These are phyloP conservation scores for Colletotrichum lentis DNA, from an alignment of 2,329 filamentous ascomycete species.

Conservation along the genomic window DNA sequence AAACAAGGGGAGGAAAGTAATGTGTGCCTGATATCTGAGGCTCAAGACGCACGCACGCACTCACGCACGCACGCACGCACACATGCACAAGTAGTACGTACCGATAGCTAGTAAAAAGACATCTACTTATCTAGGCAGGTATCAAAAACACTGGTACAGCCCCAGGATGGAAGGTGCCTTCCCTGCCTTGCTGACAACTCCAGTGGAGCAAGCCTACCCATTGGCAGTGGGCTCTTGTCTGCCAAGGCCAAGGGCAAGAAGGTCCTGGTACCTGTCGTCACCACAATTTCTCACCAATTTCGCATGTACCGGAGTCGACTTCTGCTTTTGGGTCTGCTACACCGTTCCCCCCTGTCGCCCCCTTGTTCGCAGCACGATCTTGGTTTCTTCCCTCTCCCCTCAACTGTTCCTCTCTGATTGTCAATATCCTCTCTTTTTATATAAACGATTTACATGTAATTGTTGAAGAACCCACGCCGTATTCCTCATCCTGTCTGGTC, in stretches of 20 bases:
- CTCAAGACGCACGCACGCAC: not conserved
- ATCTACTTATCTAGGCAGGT: too few species aligned
- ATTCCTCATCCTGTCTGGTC: constrained; percentile 29
- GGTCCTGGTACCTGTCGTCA: constrained; percentile 32
- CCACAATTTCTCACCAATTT: constrained; percentile 39
- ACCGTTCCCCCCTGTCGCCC: constrained; percentile 15
- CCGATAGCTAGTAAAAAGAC: not conserved
- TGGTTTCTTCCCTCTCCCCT: not conserved
- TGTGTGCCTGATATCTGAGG: constrained; percentile 22
- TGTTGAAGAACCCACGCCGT: constrained; percentile 31
- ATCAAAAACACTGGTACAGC: constrained; percentile 2
- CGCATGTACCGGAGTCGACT: constrained; percentile 39
- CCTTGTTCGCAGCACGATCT: constrained; percentile 28
- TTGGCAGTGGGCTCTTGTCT: constrained; percentile 13
- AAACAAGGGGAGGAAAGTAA: constrained; percentile 11
- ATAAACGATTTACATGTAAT: not conserved
- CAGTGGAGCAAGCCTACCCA: constrained; percentile 17
- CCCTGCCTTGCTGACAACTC: constrained; percentile 23
- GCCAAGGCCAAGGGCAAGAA: constrained; percentile 22
- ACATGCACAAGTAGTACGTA: too few species aligned
- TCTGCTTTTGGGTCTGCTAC: constrained; percentile 34
- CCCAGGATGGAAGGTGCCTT: constrained; percentile 8
- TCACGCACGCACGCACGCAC: too few species aligned
- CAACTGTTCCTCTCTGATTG: not conserved
- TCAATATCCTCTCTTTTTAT: constrained; percentile 7